Evolutionary conservation across 2,329 filamentous ascomycete genomes (phyloP), one percentile per base, ranked within the genome.

Genomic region (Beauveria brongniartii): DNA sequence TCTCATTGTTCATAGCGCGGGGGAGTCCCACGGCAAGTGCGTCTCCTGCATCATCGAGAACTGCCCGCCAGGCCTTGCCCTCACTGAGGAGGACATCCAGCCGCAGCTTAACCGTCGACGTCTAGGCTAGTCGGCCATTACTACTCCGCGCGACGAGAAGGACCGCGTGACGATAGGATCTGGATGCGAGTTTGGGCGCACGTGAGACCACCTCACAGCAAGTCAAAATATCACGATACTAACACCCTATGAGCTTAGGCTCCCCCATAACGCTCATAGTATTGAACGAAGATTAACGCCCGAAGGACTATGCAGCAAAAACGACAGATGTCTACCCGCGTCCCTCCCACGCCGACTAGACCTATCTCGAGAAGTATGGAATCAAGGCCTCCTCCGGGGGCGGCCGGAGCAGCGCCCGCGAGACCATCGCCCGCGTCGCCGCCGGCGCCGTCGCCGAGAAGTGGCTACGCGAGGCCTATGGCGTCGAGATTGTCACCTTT

Each of bases 1-100:
- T 34, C 53, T 64, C 57, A 64, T 43, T 61, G 53, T 41, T 50
- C 57, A 61, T 65, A 79, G 78, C 69, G 79, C 77, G 65, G 78
- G 79, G 71, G 78, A 81, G 71, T 95, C 90, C 61, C 93, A 97
- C 78, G 95, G 93, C 79, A 88, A 87, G 70, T 93, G 89, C 37
- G 92, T 97, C 69, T 92, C 92, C 71, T 95, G 91, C 79, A 97
- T 97, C 70, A 87, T 97, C 75, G 93, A 97, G 73, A 92, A 92
- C 68, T 90, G 86, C 71, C 94, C 93, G 41, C 92, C 94, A 16
- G 90, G 91, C 69, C 88, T 97, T 81, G 79, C 87, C 69, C 85
- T 97, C 73, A 89, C 85, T 64, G 92, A 96, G 75, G 81, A 79
- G 59, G 91, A 95, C 71, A 95, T 97, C 72, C 92, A 99, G 77